phyloP scores from a whole-genome alignment of 2,329 filamentous ascomycete species.

The Penicillium sp. region DNA sequence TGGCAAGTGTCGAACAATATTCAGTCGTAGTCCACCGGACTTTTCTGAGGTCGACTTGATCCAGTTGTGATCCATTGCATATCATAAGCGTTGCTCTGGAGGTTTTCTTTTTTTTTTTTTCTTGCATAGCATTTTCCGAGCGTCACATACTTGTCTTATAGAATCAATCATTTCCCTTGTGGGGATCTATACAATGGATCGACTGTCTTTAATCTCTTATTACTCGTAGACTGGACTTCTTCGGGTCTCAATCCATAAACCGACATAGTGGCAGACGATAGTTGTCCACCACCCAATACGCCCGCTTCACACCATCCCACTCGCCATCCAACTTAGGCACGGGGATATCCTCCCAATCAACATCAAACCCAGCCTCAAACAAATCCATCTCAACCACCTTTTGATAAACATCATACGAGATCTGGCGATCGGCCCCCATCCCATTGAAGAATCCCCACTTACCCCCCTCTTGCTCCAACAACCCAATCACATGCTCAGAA shows the following conservation, averaged over 20 bases:
- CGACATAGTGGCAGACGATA: constrained; percentile 51
- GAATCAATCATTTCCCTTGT: constrained; percentile 13
- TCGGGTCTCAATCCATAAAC: constrained; percentile 38
- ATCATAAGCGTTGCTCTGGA: constrained; percentile 13
- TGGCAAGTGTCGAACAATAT: constrained; percentile 79
- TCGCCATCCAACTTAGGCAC: constrained; percentile 76
- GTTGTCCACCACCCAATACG: constrained; percentile 82
- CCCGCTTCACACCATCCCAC: constrained; percentile 85
- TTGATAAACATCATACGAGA: constrained; percentile 96
- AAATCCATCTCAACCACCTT: constrained; percentile 91
- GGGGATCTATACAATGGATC: constrained; percentile 1
- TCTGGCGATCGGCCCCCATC: constrained; percentile 84
- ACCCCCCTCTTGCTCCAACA: constrained; percentile 65
- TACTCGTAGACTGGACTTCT: background rate
- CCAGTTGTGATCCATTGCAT: constrained; percentile 60
- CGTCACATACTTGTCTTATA: constrained; percentile 28
- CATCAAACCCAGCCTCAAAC: constrained; percentile 84
- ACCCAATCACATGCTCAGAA: constrained; percentile 78
- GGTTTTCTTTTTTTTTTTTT: constrained; percentile 4
- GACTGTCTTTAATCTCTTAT: background rate
- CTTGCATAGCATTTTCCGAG: constrained; percentile 25
- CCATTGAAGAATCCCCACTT: constrained; percentile 71
- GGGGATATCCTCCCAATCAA: constrained; percentile 79
- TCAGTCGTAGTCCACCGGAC: constrained; percentile 82
- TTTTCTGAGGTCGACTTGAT: constrained; percentile 89